phyloP scores from a whole-genome alignment of 495 filamentous ascomycete genomes.

The Penicillium nucicola region DNA sequence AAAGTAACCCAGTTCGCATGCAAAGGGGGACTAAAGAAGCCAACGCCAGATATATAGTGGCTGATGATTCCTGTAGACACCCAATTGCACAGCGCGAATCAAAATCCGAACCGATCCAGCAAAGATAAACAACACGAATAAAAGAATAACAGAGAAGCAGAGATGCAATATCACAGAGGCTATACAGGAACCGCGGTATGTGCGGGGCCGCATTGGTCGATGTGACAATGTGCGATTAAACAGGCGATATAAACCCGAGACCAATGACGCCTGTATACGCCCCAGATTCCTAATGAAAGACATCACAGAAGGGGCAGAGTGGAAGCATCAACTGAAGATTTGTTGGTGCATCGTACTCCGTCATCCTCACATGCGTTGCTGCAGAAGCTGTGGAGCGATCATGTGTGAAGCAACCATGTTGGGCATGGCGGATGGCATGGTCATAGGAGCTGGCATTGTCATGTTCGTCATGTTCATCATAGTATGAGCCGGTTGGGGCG shows the following conservation, averaged over 20 bases:
- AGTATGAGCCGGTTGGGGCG: constrained; percentile 32
- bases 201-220: not conserved
- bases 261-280: not conserved
- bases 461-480: constrained; percentile 36
- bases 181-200: constrained; percentile 2
- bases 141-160: not conserved
- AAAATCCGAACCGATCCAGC: not conserved
- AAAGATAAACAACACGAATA: not conserved
- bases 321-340: not conserved
- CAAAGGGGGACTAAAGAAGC: not conserved
- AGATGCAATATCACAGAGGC: not conserved
- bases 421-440: constrained; percentile 35
- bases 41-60: constrained; percentile 1
- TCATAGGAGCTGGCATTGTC: constrained; percentile 41
- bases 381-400: constrained; percentile 45
- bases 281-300: not conserved
- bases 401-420: constrained; percentile 38
- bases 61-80: not conserved
- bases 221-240: constrained; percentile 6
- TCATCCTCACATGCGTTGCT: constrained; percentile 39
- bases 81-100: too few species aligned
- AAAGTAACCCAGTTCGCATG: not conserved
- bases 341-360: not conserved
- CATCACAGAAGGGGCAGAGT: not conserved
- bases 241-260: constrained; percentile 5